A percentile compares a stretch with the other conserved stretches of the same genome.
Conservation (phyloP, 2,329 filamentous ascomycete species). For the Stagonosporopsis rhizophila region DNA sequence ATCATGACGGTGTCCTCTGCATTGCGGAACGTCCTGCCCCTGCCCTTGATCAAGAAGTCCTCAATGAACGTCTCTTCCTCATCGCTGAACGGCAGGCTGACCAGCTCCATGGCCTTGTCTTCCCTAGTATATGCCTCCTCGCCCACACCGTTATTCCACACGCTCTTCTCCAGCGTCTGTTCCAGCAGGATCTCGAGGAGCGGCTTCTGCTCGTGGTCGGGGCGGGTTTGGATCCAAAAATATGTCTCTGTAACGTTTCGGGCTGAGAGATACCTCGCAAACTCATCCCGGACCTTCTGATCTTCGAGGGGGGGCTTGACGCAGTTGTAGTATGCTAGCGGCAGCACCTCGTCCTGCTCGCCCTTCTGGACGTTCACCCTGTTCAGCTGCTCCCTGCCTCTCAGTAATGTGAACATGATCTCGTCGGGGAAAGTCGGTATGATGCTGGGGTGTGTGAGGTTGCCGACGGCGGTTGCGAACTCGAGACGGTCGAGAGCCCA, state of each 20-base stretch:
- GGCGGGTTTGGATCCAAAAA: slow-evolving; percentile 72
- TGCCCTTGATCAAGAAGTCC: slow-evolving; percentile 69
- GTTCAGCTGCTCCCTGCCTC: slow-evolving; percentile 38
- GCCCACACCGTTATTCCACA: slow-evolving; percentile 18
- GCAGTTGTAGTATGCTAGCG: slow-evolving; percentile 80
- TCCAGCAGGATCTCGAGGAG: slow-evolving; percentile 72
- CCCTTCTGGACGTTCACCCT: slow-evolving; percentile 31
- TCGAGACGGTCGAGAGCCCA: slow-evolving; percentile 80
- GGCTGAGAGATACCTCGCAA: slow-evolving; percentile 72
- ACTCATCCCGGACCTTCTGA: slow-evolving; percentile 66
- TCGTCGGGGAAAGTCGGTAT: slow-evolving; percentile 84
- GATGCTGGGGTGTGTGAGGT: slow-evolving; percentile 79
- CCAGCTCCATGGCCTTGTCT: slow-evolving; percentile 70
- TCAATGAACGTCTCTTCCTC: slow-evolving; percentile 79
- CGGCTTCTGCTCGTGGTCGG: slow-evolving; percentile 65
- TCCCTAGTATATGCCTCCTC: slow-evolving; percentile 49
- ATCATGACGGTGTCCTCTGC: slow-evolving; percentile 78
- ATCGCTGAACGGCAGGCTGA: slow-evolving; percentile 73
- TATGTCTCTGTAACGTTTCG: slow-evolving; percentile 76
- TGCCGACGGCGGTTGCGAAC: slow-evolving; percentile 71
- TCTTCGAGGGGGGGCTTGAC: slow-evolving; percentile 75
- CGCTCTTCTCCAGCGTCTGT: slow-evolving; percentile 34
- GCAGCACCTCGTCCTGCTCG: slow-evolving; percentile 57
- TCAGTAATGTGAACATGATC: slow-evolving; percentile 73
- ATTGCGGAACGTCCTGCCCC: slow-evolving; percentile 68